Conservation (phyloP, 116 monocot species). For the Papilionanthe hybrid region DNA sequence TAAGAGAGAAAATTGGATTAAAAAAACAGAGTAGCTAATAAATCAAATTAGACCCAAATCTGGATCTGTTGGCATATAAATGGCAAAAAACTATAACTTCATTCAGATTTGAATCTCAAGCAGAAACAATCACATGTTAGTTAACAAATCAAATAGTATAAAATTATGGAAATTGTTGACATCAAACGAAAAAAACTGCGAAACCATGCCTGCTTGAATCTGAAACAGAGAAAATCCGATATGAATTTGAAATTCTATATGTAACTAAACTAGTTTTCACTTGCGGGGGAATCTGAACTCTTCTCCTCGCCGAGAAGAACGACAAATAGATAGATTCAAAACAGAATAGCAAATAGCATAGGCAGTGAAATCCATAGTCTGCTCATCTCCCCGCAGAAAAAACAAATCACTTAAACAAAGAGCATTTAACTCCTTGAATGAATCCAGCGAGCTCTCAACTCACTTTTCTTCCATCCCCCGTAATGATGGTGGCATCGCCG, state of each 20-base stretch:
- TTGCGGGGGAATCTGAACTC: not conserved
- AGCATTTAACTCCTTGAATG: not conserved
- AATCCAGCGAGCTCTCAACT: constrained; percentile 1
- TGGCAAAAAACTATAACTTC: not conserved
- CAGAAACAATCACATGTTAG: not conserved
- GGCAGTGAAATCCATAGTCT: not conserved
- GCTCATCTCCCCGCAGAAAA: not conserved
- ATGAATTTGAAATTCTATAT: not conserved
- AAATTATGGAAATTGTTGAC: not conserved
- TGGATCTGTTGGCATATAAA: not conserved
- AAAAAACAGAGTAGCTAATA: not conserved
- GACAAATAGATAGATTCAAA: not conserved
- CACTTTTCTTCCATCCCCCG: constrained; percentile 59
- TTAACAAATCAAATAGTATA: not conserved
- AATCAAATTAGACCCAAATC: not conserved
- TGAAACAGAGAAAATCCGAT: not conserved
- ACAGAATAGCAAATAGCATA: not conserved
- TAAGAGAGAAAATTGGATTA: not conserved
- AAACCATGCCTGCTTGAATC: not conserved
- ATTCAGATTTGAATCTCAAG: not conserved
- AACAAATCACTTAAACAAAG: not conserved
- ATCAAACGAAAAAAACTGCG: not conserved
- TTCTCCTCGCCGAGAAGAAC: not conserved
- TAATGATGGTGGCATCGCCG: constrained; percentile 55
- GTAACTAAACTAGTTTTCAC: not conserved